Evolutionary conservation across 2,329 filamentous ascomycete genomes (phyloP), one percentile per base, ranked within the genome.

Genomic region (Claviceps sp.): DNA sequence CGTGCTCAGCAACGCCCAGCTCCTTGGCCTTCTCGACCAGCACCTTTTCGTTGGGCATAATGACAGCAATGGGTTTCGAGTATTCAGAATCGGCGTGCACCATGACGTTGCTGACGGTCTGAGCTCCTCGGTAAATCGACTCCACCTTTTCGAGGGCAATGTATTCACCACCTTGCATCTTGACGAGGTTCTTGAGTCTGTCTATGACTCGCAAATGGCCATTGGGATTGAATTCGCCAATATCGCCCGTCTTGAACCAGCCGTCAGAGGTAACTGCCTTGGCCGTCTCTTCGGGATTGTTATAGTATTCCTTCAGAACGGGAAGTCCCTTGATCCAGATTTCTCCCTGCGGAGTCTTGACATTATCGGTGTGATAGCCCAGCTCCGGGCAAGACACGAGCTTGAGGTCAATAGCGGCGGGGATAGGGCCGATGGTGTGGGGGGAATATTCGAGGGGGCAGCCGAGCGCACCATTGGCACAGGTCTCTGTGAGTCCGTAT

Each of bases 201-300:
- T 97, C 91, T 63, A 97, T 90, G 65, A 97, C 84, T 60, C 77
- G 80, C 58, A 97, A 70, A 66, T 95, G 86, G 44, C 91, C 91
- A 55, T 84, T 76, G 45, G 72, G 65, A 67, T 91, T 83, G 61
- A 91, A 93, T 66, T 96, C 87, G 61, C 91, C 91, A 66, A 97
- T 93, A 62, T 97, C 91, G 55, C 91, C 91, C 16, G 89, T 95
- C 77, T 86, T 91, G 79, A 97, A 97, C 93, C 93, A 97, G 48
- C 88, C 88, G 61, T 95, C 93, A 3, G 80, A 67, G 1, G 86
- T 89, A 56, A 91, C 78, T 5, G 85, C 77, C 64, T 85, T 85
- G 61, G 76, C 77, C 6, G 88, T 95, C 71, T 96, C 90, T 60
- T 91, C 81, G 16, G 86, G 83, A 64, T 96, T 87, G 55, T 94